A percentile compares a stretch with the other conserved stretches of the same genome.
These are phyloP conservation scores for Angomonas ambiguus DNA, from an alignment of 208 protist species.

Conservation along the genomic window DNA sequence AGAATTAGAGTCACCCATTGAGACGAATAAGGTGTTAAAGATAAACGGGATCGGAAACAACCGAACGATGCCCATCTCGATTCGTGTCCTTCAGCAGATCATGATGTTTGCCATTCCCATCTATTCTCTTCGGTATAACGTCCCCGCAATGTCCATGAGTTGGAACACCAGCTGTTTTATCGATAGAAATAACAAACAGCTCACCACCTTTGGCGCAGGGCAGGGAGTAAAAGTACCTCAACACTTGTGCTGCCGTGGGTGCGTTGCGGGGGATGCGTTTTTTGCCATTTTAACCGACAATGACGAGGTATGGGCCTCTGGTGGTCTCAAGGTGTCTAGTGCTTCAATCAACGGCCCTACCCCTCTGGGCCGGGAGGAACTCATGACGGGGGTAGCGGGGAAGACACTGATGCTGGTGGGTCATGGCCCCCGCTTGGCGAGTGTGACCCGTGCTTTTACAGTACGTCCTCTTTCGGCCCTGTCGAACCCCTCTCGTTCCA, in stretches of 20 bases:
- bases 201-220: conserved; percentile 76
- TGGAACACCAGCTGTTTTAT: conserved; percentile 82
- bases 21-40: conserved; percentile 37
- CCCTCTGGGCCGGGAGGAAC: conserved; percentile 46
- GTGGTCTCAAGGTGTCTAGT: conserved; percentile 55
- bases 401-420: conserved; percentile 72
- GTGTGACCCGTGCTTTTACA: conserved; percentile 67
- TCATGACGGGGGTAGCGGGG: conserved; percentile 62
- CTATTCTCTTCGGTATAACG: conserved; percentile 73
- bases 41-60: conserved; percentile 13
- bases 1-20: conserved; percentile 26
- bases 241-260: conserved; percentile 65
- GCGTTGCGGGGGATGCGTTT: conserved; percentile 77
- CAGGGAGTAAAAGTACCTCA: conserved; percentile 73
- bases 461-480: conserved; percentile 76
- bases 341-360: conserved; percentile 33
- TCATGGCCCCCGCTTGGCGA: conserved; percentile 61
- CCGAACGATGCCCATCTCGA: conserved; percentile 32
- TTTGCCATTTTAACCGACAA: conserved; percentile 84
- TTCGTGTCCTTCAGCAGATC: conserved; percentile 79
- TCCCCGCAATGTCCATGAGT: conserved; percentile 89
- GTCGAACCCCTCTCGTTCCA: conserved; percentile 55
- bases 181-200: conserved; percentile 60
- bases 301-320: conserved; percentile 83
- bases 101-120: conserved; percentile 85